These are phyloP conservation scores for Tulasnella sp. DNA, from an alignment of 768 basidiomycete species.

Conservation along the genomic window DNA sequence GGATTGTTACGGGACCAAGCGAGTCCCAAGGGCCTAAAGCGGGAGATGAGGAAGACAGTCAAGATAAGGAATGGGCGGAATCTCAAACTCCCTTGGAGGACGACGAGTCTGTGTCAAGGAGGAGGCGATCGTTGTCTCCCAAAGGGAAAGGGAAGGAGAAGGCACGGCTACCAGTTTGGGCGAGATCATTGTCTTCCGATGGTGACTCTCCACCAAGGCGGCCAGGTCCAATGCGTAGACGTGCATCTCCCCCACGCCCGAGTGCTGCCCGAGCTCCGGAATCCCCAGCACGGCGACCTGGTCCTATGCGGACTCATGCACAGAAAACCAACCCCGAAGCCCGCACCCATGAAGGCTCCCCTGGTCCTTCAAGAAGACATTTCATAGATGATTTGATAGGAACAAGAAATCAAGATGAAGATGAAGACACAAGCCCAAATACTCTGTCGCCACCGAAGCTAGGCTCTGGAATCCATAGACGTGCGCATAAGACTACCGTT, in stretches of 20 bases:
- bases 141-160: neutral
- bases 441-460: neutral
- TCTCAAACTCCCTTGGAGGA: neutral
- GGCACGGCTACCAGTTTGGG: neutral
- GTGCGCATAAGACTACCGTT: neutral
- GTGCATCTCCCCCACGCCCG: neutral
- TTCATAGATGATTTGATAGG: neutral
- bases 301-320: neutral
- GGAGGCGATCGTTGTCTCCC: neutral
- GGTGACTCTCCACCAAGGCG: neutral
- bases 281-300: neutral
- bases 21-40: slow-evolving; percentile 12
- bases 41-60: slow-evolving; percentile 13
- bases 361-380: neutral
- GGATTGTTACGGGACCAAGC: neutral
- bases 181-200: neutral
- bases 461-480: neutral
- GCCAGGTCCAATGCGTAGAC: neutral
- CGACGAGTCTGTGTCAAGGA: neutral
- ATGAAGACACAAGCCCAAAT: neutral
- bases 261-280: neutral
- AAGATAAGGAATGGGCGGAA: slow-evolving; percentile 15
- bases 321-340: neutral
- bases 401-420: neutral
- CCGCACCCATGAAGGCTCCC: neutral